Conservation (phyloP, 108 stramenopile genomes). For the Fistulifera solaris region DNA sequence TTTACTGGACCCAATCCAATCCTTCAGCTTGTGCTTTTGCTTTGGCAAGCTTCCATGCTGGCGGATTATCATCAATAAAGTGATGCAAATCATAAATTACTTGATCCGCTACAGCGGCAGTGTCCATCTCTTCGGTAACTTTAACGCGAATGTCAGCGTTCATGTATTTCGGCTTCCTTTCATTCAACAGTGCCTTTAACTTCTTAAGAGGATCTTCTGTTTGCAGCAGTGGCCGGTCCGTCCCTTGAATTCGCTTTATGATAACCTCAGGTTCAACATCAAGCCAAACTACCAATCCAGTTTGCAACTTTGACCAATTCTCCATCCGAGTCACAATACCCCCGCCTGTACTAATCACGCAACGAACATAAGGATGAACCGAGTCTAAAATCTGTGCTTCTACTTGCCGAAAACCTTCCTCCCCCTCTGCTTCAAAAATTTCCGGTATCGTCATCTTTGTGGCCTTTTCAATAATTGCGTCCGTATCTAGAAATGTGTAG, state of each 20-base stretch:
- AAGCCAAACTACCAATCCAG: conserved; percentile 89
- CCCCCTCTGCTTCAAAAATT: conserved; percentile 83
- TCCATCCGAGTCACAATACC: conserved; percentile 54
- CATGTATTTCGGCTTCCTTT: conserved; percentile 54
- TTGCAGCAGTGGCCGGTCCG: conserved; percentile 76
- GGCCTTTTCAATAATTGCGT: conserved; percentile 75
- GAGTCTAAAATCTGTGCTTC: conserved; percentile 81
- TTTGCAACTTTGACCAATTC: conserved; percentile 90
- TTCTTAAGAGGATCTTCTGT: conserved; percentile 62
- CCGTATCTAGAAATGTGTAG: conserved; percentile 92
- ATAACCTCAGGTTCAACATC: conserved; percentile 75
- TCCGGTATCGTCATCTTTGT: conserved; percentile 58
- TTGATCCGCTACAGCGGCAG: conserved; percentile 34
- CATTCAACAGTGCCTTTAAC: conserved; percentile 44
- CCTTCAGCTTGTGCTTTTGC: conserved; percentile 71
- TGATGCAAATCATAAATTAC: conserved; percentile 62
- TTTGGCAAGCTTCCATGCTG: conserved; percentile 74
- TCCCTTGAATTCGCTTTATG: conserved; percentile 59
- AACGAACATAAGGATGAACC: conserved; percentile 77
- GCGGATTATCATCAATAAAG: conserved; percentile 90
- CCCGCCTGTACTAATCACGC: conserved; percentile 80
- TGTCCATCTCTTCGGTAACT: conserved; percentile 43
- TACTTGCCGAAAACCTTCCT: conserved; percentile 79
- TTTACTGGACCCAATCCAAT: conserved; percentile 72
- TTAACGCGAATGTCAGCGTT: conserved; percentile 77